Evolutionary conservation across 2,329 filamentous ascomycete genomes (phyloP).

Genomic region (Cercospora janseana): DNA sequence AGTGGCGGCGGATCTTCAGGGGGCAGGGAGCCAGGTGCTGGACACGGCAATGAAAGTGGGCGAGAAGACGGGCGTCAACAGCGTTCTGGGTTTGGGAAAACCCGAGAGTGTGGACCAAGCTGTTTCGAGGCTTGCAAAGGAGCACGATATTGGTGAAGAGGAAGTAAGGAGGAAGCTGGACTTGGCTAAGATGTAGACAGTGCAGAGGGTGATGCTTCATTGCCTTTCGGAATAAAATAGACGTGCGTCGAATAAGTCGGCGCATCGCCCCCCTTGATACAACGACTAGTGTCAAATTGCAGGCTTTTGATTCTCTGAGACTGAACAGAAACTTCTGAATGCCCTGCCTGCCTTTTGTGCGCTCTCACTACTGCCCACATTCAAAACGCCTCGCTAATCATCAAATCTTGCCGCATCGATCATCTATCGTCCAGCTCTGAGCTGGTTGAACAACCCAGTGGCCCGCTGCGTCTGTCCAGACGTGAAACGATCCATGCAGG

Average conservation of each 20-base stretch:
- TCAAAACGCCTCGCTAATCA: background rate
- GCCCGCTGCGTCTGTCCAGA: conserved; percentile 17
- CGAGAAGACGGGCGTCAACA: background rate
- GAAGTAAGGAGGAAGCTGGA: conserved; percentile 4
- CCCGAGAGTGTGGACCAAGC: background rate
- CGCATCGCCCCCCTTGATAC: too few species aligned
- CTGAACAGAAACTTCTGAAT: background rate
- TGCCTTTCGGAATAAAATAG: background rate
- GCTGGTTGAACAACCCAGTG: conserved; percentile 14
- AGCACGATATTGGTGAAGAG: background rate
- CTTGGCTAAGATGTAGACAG: background rate
- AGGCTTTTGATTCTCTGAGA: background rate
- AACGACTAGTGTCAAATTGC: too few species aligned
- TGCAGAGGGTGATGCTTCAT: background rate
- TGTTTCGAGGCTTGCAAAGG: conserved; percentile 1
- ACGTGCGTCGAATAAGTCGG: too few species aligned
- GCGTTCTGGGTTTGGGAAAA: background rate
- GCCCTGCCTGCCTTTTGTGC: background rate
- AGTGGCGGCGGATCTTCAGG: background rate
- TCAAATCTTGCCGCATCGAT: background rate
- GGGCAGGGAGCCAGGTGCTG: background rate
- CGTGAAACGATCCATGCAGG: conserved; percentile 21
- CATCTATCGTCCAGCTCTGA: conserved; percentile 3
- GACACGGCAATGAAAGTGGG: background rate
- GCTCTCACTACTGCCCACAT: background rate